Evolutionary conservation across 108 stramenopile species (phyloP), one percentile per base, ranked within the genome.

Genomic region (Aureococcus anophagefferens): DNA sequence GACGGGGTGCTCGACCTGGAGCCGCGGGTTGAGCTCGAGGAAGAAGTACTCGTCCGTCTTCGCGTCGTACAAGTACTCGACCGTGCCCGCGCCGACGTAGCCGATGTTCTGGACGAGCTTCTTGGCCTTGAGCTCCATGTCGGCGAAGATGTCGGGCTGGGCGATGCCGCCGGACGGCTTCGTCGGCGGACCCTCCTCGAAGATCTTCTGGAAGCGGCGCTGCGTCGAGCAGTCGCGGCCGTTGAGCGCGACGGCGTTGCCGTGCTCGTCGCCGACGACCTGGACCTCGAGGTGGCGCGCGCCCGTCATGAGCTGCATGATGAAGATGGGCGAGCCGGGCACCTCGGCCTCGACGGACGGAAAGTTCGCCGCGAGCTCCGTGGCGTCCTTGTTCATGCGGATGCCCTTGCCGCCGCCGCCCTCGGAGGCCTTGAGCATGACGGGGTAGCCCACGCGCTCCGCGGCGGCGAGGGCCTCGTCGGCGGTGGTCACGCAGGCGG

Each of bases 391-490:
- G 31, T 91, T 88, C 78, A 93, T 95, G 70, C 98, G 94, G 79
- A 99, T 99, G 76, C 96, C 98, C 81, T 97, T 97, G 67, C 96
- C 96, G 69, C 96, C 96, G 37, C 94, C 96, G 59, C 96, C 96
- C 79, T 97, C 96, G 69, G 91, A 93, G 62, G 96, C 96, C 87
- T 97, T 97, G 80, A 97, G 89, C 96, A 97, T 97, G 76, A 97
- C 90, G 67, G 94, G 94, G 86, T 93, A 97, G 31, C 94, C 94
- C 75, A 97, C 94, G 28, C 82, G 79, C 67, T 87, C 80, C 62
- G 94, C 96, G 36, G 89, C 89, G 68, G 82, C 88, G n/a, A 94
- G 86, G 11, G 96, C 96, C 75, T 97, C 94, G 45, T 97, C 96
- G 30, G 91, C 92, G 59, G 78, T 89, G 32, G 84, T 82, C 37